Evolutionary conservation across 768 basidiomycete species (phyloP), one percentile per base, ranked within the genome.

Genomic region (Neoboletus magnificus): DNA sequence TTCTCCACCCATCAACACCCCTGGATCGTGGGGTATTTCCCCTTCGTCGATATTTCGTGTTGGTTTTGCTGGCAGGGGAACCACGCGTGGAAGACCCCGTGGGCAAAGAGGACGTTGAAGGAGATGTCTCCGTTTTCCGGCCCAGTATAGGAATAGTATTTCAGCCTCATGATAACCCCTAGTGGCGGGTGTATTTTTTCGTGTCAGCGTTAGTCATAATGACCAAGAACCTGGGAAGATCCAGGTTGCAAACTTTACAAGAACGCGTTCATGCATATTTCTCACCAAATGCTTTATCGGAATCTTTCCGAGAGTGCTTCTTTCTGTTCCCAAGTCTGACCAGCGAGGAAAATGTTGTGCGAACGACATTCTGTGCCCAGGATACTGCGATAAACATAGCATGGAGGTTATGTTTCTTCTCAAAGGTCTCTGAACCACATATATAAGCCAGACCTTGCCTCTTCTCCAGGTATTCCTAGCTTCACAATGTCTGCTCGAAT

Each of bases 41-140:
- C 49, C 55, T 44, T 20, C 52, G 20, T 53, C 58, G 4, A 60
- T 74, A 27, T 79, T 85, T 64, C 76, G 86, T 35, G 66, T 87
- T 55, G 86, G 86, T 5, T 81, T 78, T 62, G 79, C 86, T 42
- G 85, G 84, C 23, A 72, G 84, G 53, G 82, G 83, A 49, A 55
- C 68, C 39, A 50, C 55, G n/a, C 63, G 58, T 48, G 70, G 74
- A 30, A 57, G 64, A 49, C 60, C 53, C 22, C 47, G 33, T 27
- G 62, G 67, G 44, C 52, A 48, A n/a, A 43, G 59, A 35, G 57
- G 58, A 22, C 6, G 37, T 52, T 66, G 58, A 66, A 53, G 23
- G 51, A 13, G 11, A 43, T 29, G n/a, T 42, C 27, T 15, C 30
- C 3, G 22, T 47, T 29, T 47, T 39, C 32, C 44, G 45, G 44